Evolutionary conservation across 1,284 basidiomycete species (phyloP).

Genomic region (Takashimella koratensis): DNA sequence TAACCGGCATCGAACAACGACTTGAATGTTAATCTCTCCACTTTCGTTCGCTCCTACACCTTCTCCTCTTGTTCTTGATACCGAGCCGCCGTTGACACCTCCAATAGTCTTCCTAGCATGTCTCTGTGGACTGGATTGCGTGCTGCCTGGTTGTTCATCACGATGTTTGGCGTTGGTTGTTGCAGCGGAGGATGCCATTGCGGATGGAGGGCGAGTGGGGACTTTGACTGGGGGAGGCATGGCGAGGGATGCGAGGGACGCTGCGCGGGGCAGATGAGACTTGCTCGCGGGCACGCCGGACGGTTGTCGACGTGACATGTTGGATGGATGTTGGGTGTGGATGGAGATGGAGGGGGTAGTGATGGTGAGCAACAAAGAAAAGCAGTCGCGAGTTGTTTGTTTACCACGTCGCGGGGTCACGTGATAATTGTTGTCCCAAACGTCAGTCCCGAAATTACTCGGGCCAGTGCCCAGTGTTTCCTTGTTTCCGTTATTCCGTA

Average conservation of each 20-base stretch:
- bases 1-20: conserved; percentile 81
- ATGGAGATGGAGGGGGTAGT: not conserved
- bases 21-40: conserved; percentile 67
- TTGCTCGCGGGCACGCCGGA: conserved; percentile 5
- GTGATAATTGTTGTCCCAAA: no score
- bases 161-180: not conserved
- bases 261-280: conserved; percentile 13
- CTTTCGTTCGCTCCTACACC: not conserved
- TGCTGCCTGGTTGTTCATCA: not conserved
- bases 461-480: no score
- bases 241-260: conserved; percentile 27
- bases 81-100: not conserved
- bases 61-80: no score
- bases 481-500: no score
- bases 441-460: no score
- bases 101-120: not conserved
- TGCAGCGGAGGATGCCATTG: conserved; percentile 20
- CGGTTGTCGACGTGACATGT: conserved; percentile 30
- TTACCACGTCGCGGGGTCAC: conserved; percentile 11
- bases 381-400: conserved; percentile 29
- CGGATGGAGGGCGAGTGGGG: conserved; percentile 20
- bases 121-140: not conserved
- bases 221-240: conserved; percentile 33
- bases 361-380: conserved; percentile 6
- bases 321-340: conserved; percentile 2